Base-by-base conservation (phyloP, 1,284 basidiomycete species). In the Apiotrichum sp. region DNA sequence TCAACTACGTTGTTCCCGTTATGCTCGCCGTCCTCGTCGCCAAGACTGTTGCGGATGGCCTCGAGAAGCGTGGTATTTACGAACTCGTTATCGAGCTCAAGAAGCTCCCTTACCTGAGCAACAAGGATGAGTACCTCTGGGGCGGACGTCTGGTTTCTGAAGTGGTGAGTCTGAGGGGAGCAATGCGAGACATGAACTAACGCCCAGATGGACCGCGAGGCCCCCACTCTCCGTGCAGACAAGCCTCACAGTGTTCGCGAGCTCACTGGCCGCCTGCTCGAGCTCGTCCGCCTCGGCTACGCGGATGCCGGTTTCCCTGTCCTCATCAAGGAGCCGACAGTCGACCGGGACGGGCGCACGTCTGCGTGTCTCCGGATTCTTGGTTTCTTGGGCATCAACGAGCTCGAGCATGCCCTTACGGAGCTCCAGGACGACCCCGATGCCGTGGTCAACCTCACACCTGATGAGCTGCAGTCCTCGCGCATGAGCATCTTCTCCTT, bases 31-130 rank as follows among this genome's bases (percentile, higher is more conserved):
- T 98, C 5, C 81, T 98, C 34, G 86, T 93, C 6, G 93, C 93
- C 33, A 97, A 97, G 79, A 93, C 93, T 0, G 84, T 90, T 3
- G 90, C 89, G 13, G 93, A 97, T 73, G 87, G 87, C 6, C 77
- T 98, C 64, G 90, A 97, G 72, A 89, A 89, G 22, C 95, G 93
- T 73, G 90, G 91, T 10, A 93, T 96, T 53, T 96, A 97, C 70
- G 93, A 98, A 72, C 82, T 97, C 35, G 89, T 93, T 56, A 98
- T 98, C 57, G 89, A 93, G 79, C 74, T 86, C 34, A 81, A 84
- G 38, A 82, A 93, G 72, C 81, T 96, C 16, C 93, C 93, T 0
- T 98, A 92, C 76, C 82, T 98, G 55, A 90, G 97, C 70, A 79
- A 84, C 50, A 96, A 93, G 75, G 85, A 87, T 62, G 86, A 90